Evolutionary conservation across 2,329 filamentous ascomycete genomes (phyloP).

Genomic region (Penicillium psychrosexuale): DNA sequence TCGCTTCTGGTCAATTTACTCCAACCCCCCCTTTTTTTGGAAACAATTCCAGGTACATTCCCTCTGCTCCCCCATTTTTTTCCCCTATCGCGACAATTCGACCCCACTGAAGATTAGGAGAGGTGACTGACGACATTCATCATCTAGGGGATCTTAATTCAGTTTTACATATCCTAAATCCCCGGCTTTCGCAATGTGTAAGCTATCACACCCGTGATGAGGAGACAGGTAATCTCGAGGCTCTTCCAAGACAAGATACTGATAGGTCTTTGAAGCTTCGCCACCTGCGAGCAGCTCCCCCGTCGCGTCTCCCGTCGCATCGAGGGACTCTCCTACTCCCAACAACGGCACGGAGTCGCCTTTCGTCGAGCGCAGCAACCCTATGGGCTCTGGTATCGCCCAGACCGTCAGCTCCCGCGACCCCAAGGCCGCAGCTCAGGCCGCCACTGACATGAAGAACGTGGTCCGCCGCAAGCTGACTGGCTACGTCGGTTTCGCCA

Average conservation of each 20-base stretch:
- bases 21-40: constrained; percentile 10
- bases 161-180: constrained; percentile 22
- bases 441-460: constrained; percentile 75
- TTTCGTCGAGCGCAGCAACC: constrained; percentile 57
- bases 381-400: constrained; percentile 51
- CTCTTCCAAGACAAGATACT: constrained; percentile 15
- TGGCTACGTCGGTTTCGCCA: constrained; percentile 97
- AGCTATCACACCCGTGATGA: constrained; percentile 21
- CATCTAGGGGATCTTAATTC: constrained; percentile 29
- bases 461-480: constrained; percentile 98
- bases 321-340: constrained; percentile 39
- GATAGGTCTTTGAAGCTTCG: constrained; percentile 33
- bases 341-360: constrained; percentile 54
- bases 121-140: constrained; percentile 17
- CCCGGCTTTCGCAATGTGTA: constrained; percentile 39
- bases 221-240: not conserved
- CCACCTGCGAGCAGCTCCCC: constrained; percentile 33
- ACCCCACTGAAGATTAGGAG: constrained; percentile 9
- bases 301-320: constrained; percentile 33
- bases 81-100: constrained; percentile 8
- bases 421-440: constrained; percentile 55
- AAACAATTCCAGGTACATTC: constrained; percentile 16
- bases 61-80: constrained; percentile 11
- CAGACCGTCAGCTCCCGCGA: constrained; percentile 65
- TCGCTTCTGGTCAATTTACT: constrained; percentile 18